A percentile compares a stretch with the other conserved stretches of the same genome.
phyloP scores from a whole-genome alignment of 2,329 filamentous ascomycete genomes.

The Fusarium vanettenii region DNA sequence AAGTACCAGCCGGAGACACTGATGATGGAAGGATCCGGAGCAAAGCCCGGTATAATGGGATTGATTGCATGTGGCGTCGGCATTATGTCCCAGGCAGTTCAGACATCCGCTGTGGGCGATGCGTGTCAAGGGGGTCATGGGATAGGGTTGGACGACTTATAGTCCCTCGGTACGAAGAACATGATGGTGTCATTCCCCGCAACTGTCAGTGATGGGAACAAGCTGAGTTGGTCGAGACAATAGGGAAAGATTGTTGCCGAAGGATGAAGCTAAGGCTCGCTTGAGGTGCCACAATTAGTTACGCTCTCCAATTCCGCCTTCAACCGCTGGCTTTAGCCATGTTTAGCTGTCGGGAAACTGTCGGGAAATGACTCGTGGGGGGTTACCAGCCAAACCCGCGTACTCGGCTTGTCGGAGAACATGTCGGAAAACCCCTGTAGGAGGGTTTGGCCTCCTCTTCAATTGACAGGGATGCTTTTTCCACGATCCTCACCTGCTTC shows the following conservation, averaged over 20 bases:
- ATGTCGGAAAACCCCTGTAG: background rate
- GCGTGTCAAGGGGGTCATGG: background rate
- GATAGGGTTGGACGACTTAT: background rate
- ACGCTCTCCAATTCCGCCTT: background rate
- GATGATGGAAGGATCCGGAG: slow-evolving; percentile 12
- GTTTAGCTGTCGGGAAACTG: background rate
- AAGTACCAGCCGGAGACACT: background rate
- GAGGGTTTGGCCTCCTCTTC: background rate
- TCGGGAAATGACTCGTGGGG: background rate
- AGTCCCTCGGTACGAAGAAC: too few relatives aligned
- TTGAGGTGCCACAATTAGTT: background rate
- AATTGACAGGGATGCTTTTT: background rate
- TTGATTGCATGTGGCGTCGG: background rate
- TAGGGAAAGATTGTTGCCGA: background rate
- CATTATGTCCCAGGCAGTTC: background rate
- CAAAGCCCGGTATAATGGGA: slow-evolving; percentile 15
- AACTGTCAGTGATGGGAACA: background rate
- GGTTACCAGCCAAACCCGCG: background rate
- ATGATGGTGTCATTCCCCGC: background rate
- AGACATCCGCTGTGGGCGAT: background rate
- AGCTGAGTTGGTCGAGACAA: background rate
- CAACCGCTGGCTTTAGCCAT: background rate
- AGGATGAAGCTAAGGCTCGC: background rate
- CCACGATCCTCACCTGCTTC: background rate
- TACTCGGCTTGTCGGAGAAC: background rate